Evolutionary conservation across 2,329 filamentous ascomycete species (phyloP).

Genomic region (Aureobasidium sp.): DNA sequence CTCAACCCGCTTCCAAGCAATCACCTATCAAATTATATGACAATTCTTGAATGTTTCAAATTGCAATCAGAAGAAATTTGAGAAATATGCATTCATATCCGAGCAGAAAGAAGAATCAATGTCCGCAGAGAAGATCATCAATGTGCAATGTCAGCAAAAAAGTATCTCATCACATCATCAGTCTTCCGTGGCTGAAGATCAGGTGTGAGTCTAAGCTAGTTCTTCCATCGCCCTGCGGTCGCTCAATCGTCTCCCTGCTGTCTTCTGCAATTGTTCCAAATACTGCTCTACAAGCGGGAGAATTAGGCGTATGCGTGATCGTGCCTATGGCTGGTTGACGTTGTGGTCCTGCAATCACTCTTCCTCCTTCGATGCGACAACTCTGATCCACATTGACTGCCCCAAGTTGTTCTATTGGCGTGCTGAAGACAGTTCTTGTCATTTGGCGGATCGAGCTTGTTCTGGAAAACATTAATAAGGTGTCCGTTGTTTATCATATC

Average conservation of each 20-base stretch:
- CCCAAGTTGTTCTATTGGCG: not conserved
- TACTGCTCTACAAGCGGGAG: not conserved
- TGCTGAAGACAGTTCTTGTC: conserved; percentile 3
- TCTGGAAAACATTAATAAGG: not conserved
- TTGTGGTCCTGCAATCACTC: conserved; percentile 1
- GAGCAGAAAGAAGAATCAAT: not conserved
- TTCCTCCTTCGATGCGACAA: not conserved
- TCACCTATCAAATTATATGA: not conserved
- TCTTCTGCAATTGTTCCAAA: not conserved
- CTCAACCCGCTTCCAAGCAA: not conserved
- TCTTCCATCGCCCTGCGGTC: not conserved
- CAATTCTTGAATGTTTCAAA: not conserved
- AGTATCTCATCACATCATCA: not conserved
- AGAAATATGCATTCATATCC: not conserved
- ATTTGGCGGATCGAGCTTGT: not conserved
- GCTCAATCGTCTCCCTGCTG: not conserved
- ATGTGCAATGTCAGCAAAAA: not conserved
- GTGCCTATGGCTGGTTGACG: not conserved
- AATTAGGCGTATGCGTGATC: not conserved
- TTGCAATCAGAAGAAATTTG: not conserved
- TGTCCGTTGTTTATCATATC: not conserved
- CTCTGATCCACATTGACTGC: not conserved
- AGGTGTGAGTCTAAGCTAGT: conserved; percentile 1
- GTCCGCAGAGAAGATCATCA: not conserved
- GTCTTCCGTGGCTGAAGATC: conserved; percentile 2